Evolutionary conservation across 108 stramenopile species (phyloP).

Genomic region (Bacterosira constricta): DNA sequence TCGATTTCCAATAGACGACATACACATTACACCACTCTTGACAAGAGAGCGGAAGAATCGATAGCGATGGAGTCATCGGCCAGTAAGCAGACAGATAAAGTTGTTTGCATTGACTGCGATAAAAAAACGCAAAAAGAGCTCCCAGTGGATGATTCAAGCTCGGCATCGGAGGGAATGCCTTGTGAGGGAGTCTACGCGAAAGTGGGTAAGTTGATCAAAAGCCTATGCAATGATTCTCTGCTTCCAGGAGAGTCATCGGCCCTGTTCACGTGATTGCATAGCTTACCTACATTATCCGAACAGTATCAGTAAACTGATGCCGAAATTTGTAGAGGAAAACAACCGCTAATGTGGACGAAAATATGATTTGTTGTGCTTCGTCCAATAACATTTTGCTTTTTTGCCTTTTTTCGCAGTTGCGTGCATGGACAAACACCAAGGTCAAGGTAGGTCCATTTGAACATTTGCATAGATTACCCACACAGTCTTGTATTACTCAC

Average conservation of each 20-base stretch:
- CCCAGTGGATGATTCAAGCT: slow-evolving; percentile 26
- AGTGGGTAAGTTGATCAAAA: slow-evolving; percentile 11
- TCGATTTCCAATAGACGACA: not conserved
- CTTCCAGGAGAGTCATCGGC: no score
- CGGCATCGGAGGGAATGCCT: slow-evolving; percentile 35
- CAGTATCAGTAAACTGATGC: no score
- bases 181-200: slow-evolving; percentile 17
- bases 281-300: no score
- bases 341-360: no score
- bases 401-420: not conserved
- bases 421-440: slow-evolving; percentile 29
- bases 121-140: slow-evolving; percentile 49
- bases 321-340: no score
- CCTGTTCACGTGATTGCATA: no score
- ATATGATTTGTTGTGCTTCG: no score
- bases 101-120: slow-evolving; percentile 44
- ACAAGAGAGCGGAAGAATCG: no score
- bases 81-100: slow-evolving; percentile 25
- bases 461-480: not conserved
- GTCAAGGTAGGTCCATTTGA: slow-evolving; percentile 10
- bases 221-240: not conserved
- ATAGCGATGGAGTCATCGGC: slow-evolving; percentile 30
- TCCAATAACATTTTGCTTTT: not conserved
- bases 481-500: not conserved
- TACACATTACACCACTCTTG: not conserved